Conservation (phyloP, 345 rosid genomes). For the thale cress (Arabidopsis thaliana) region DNA sequence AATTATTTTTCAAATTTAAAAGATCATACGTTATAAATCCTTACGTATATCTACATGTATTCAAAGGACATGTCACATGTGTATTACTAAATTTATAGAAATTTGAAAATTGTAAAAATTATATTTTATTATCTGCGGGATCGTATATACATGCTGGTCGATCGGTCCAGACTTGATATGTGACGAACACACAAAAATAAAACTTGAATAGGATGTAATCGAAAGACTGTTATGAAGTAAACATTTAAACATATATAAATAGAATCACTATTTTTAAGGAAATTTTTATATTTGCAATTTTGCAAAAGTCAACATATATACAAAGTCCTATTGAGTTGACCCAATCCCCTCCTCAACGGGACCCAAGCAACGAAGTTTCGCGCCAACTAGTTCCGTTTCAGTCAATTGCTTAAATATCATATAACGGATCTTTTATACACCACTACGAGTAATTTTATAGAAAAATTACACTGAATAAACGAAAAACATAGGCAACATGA, state of each 20-base stretch:
- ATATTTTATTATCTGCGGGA: too few species aligned
- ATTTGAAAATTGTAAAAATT: too few species aligned
- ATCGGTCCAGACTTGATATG: constrained; percentile 21
- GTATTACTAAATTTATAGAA: too few species aligned
- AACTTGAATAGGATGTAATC: constrained; percentile 1
- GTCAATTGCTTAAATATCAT: constrained; percentile 38
- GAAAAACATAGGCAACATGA: background rate
- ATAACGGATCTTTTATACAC: background rate
- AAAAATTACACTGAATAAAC: background rate
- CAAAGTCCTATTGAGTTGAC: constrained; percentile 38
- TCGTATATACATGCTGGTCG: background rate
- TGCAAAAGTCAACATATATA: constrained; percentile 37
- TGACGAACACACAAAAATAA: constrained; percentile 4
- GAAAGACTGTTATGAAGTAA: background rate
- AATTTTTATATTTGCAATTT: background rate
- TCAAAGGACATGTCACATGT: background rate
- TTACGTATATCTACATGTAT: background rate
- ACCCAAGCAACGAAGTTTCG: constrained; percentile 33
- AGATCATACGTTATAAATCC: background rate
- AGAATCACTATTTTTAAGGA: background rate
- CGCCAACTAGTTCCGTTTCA: constrained; percentile 2
- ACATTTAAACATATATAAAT: background rate
- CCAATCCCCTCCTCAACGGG: constrained; percentile 12
- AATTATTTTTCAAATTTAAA: background rate
- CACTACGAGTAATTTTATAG: background rate